Conservation (phyloP, 805 yeast genomes). For the Myxozyma vanderwaltii region DNA sequence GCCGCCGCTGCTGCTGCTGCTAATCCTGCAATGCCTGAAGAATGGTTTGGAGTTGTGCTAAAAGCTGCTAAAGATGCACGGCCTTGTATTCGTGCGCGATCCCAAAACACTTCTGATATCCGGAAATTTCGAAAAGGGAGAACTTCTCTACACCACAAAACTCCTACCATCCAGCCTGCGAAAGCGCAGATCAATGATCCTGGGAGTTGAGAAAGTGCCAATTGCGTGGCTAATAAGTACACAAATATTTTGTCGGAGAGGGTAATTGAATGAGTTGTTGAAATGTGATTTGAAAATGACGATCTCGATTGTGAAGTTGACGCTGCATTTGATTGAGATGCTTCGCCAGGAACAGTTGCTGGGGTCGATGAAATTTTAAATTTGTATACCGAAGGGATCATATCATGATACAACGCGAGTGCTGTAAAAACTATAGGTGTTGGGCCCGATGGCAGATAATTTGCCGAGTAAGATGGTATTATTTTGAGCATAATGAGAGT, state of each 20-base stretch:
- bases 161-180: constrained; percentile 47
- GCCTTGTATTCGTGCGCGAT: not conserved
- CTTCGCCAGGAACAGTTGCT: constrained; percentile 5
- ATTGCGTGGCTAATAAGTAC: constrained; percentile 42
- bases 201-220: constrained; percentile 42
- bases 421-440: constrained; percentile 43
- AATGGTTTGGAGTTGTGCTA: constrained; percentile 11
- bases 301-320: not conserved
- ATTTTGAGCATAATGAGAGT: constrained; percentile 25
- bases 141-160: constrained; percentile 42
- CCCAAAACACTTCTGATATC: constrained; percentile 41
- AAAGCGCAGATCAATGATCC: constrained; percentile 39
- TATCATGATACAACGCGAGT: constrained; percentile 43
- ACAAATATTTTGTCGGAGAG: constrained; percentile 46
- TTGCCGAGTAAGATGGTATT: constrained; percentile 31
- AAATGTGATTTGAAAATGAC: not conserved
- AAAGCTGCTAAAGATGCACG: constrained; percentile 15
- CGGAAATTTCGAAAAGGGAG: constrained; percentile 48
- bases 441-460: constrained; percentile 44
- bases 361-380: constrained; percentile 40
- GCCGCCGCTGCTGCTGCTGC: constrained; percentile 12
- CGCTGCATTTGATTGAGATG: not conserved
- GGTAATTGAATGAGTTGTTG: constrained; percentile 21
- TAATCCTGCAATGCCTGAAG: constrained; percentile 14
- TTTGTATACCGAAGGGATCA: constrained; percentile 47